Evolutionary conservation across 352 stramenopile species (phyloP).

Genomic region (Phytophthora boehmeriae): DNA sequence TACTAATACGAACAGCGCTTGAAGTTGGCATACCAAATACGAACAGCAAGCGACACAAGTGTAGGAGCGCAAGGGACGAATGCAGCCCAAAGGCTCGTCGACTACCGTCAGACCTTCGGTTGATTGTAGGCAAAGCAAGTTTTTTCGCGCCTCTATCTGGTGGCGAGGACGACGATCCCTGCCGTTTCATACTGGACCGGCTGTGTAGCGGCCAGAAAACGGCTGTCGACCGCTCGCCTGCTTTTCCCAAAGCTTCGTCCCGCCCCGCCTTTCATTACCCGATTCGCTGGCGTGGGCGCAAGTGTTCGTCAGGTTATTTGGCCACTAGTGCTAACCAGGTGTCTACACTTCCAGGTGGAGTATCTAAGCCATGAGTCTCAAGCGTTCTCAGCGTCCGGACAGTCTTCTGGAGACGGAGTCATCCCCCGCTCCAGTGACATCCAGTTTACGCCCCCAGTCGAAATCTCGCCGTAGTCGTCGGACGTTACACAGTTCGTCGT

Average conservation of each 20-base stretch:
- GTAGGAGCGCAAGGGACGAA: no score
- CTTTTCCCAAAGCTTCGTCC: not conserved
- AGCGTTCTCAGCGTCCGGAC: conserved; percentile 23
- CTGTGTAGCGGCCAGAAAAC: no score
- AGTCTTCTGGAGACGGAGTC: conserved; percentile 7
- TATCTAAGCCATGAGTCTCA: conserved; percentile 23
- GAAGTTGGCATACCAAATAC: no score
- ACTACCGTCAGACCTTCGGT: no score
- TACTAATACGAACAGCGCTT: no score
- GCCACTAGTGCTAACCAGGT: no score
- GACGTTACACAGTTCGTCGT: conserved; percentile 17
- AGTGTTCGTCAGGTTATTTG: no score
- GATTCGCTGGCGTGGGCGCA: not conserved
- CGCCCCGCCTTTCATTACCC: not conserved
- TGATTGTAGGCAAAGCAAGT: no score
- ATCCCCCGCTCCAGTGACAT: conserved; percentile 4
- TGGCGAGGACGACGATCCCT: not conserved
- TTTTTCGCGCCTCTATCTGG: not conserved
- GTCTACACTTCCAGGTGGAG: no score
- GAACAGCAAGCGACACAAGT: no score
- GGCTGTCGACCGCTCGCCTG: not conserved
- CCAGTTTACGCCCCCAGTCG: not conserved
- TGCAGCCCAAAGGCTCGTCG: no score
- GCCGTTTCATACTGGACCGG: no score
- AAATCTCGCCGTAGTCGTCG: conserved; percentile 11